Evolutionary conservation across 2,329 filamentous ascomycete genomes (phyloP), one percentile per base, ranked within the genome.

Genomic region (Apiospora arundinis): DNA sequence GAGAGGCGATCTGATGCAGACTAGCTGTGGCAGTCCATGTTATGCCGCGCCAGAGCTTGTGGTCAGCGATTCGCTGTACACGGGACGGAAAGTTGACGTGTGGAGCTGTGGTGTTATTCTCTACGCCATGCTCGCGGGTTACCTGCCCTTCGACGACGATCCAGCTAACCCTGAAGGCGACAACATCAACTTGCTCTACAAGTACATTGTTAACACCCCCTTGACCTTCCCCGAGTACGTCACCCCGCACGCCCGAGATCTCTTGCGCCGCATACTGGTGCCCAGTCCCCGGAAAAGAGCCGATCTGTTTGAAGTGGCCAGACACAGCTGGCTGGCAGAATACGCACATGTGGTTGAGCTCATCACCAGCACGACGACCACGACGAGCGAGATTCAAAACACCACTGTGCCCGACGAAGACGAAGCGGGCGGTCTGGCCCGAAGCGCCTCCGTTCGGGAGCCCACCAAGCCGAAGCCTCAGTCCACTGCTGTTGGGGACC

Each of bases 51-150:
- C 96, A 5, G 96, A 99, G 84, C 87, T 99, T 70, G 96, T 99
- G 18, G 96, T 99, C 73, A 98, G 95, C 81, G 96, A 99, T 82
- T 97, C 95, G 21, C 85, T 99, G 9, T 99, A 99, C 83, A 99
- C 96, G 1, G 96, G 96, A 66, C 91, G 95, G 69, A 99, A 99
- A 83, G 96, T 99, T 37, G 96, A 99, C 80, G 96, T 99, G 46
- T 99, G 96, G 96, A 98, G 96, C 82, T 99, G 96, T 81, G 96
- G 96, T 83, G 96, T 99, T 49, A 99, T 99, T 79, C 82, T 99
- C 88, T 99, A 99, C 81, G 96, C 96, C 71, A 99, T 99, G 96
- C 88, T 99, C 77, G 96, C 96, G 49, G 96, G 96, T 60, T 99
- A 99, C 81, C 87, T 99, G 16, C 96, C 96, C 3, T 99, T 99